A percentile compares a stretch with the other conserved stretches of the same genome.
Conservation (phyloP, 441 rosid genomes). For the Brassica balearica region DNA sequence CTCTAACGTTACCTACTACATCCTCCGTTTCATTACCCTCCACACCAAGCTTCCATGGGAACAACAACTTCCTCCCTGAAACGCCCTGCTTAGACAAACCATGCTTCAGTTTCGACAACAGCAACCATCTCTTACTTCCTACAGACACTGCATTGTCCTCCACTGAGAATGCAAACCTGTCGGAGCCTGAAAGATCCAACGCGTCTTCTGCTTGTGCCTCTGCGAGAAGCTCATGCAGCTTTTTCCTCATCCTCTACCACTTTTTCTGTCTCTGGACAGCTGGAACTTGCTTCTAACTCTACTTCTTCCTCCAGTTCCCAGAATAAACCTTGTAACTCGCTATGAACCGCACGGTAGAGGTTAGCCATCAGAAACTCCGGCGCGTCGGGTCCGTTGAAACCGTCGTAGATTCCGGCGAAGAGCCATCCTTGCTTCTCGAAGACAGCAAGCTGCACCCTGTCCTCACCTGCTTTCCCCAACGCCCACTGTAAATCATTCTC, state of each 20-base stretch:
- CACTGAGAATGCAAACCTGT: slow-evolving; percentile 87
- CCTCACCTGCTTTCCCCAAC: slow-evolving; percentile 97
- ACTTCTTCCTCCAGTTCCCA: slow-evolving; percentile 74
- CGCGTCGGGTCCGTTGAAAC: slow-evolving; percentile 95
- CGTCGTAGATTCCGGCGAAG: slow-evolving; percentile 93
- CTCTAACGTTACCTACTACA: slow-evolving; percentile 50
- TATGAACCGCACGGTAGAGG: slow-evolving; percentile 88
- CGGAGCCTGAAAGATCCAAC: slow-evolving; percentile 94
- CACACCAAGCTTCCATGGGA: slow-evolving; percentile 77
- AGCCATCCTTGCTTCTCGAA: slow-evolving; percentile 99
- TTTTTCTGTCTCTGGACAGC: slow-evolving; percentile 43
- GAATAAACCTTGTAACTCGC: slow-evolving; percentile 86
- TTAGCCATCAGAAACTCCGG: slow-evolving; percentile 97
- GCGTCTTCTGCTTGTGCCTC: slow-evolving; percentile 87
- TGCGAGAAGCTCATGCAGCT: slow-evolving; percentile 85
- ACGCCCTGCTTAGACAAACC: slow-evolving; percentile 69
- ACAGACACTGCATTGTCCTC: slow-evolving; percentile 79
- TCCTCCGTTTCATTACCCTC: slow-evolving; percentile 40
- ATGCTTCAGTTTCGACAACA: slow-evolving; percentile 83
- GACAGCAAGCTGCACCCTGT: slow-evolving; percentile 91
- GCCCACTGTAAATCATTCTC: slow-evolving; percentile 85
- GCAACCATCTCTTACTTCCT: slow-evolving; percentile 78
- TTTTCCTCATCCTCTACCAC: slow-evolving; percentile 61
- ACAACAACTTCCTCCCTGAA: slow-evolving; percentile 51
- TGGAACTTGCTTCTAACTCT: slow-evolving; percentile 31